Evolutionary conservation across 257 asterid genomes (phyloP), one percentile per base, ranked within the genome.

Genomic region (Scutellaria minor): DNA sequence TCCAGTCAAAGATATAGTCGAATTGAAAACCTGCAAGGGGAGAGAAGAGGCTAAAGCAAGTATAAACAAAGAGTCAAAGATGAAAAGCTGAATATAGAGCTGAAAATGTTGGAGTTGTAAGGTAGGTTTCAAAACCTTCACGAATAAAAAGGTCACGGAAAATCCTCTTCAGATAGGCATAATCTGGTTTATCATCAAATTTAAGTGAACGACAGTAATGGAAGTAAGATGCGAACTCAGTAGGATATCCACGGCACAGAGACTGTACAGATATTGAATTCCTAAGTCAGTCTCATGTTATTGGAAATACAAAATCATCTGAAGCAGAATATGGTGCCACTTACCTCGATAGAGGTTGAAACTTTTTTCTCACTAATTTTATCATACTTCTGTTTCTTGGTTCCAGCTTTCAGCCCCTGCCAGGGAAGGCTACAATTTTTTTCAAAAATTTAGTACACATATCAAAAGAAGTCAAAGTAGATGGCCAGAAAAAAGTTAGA

Each of bases 381-480:
- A 70, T 93, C 97, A 24, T 93, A 89, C 79, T 93, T 93, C 77
- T 90, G 97, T 83, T 88, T 90, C 91, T 90, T 93, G 77, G 82
- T 93, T 40, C 98, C 97, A 56, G 96, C 98, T 87, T 85, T 90
- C 82, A 93, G 84, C 70, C 98, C 98, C 85, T 93, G 97, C 97
- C 97, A 90, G 18, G 97, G 98, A 80, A 93, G 96, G 81, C 98
- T 90, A 46, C 73, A 61, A 22, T 77, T 75, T 77, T 75, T 75
- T 77, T 52, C 76, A 71, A 58, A 50, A 65, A 42, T 65, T 83
- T 58, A 87, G 75, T 76, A 75, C 5, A 48, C 70, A 51, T 44
- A 27, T 7, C 57, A 66, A 37, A 47, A 46, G 59, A 53, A 14
- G 46, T 9, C 64, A 37, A 53, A 3, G 47, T 27, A 18, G 45